Conservation (phyloP, 2,329 filamentous ascomycete species). For the Microdochium bolleyi region DNA sequence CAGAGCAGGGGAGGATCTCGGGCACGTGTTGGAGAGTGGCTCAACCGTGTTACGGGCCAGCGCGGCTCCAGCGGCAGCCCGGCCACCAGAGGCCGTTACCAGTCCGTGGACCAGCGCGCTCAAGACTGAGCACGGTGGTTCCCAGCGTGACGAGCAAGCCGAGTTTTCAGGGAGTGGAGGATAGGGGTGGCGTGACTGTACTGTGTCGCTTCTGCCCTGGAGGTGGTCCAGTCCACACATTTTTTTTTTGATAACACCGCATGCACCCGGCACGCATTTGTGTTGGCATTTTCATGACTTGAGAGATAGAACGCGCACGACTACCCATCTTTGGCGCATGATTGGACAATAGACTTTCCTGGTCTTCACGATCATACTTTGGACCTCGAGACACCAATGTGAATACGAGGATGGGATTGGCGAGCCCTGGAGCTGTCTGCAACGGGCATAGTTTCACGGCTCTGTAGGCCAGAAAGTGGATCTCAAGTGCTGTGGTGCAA, state of each 20-base stretch:
- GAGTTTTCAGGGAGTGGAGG: too few relatives aligned
- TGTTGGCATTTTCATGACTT: neutral
- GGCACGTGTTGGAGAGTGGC: conserved; percentile 36
- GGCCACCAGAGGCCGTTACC: conserved; percentile 26
- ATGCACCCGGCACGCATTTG: too few relatives aligned
- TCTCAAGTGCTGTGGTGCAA: neutral
- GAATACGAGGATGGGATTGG: too few relatives aligned
- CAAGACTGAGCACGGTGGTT: conserved; percentile 20
- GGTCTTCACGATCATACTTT: neutral
- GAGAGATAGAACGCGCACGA: neutral
- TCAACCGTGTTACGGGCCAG: conserved; percentile 31
- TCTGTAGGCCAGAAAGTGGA: neutral
- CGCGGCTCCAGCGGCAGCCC: conserved; percentile 22
- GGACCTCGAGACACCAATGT: neutral
- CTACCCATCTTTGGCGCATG: neutral
- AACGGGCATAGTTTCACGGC: neutral
- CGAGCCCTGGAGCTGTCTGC: neutral
- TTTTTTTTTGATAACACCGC: too few relatives aligned
- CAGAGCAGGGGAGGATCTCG: conserved; percentile 17
- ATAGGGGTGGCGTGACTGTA: too few relatives aligned
- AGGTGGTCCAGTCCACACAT: too few relatives aligned
- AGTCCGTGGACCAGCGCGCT: conserved; percentile 27
- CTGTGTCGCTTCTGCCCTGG: too few relatives aligned
- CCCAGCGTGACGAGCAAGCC: neutral
- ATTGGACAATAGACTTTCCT: neutral